Base-by-base conservation (phyloP, 805 yeast species). In the Metschnikowia shivogae region DNA sequence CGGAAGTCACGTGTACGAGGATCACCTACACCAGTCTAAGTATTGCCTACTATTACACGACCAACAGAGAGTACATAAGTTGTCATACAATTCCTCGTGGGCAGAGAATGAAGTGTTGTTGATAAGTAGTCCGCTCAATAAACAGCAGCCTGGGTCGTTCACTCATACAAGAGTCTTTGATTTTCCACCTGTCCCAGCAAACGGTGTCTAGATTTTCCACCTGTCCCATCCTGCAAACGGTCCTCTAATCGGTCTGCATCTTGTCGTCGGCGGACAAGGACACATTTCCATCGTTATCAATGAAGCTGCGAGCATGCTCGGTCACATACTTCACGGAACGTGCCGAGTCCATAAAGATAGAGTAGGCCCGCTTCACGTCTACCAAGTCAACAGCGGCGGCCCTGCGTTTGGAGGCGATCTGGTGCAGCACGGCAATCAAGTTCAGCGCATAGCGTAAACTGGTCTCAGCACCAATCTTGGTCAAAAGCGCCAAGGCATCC, bases 401-500 rank as follows among this genome's bases (percentile, higher is more conserved):
- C 68, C 95, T 84, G 63, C 96, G 82, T 68, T 88, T 89, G 48
- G 78, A 69, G 4, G 97, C 86, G 50, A 92, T 78, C 63, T 89
- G 90, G 61, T 87, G 87, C 8, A 97, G 79, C 8, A 95, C 97
- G 11, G 96, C 77, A 47, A 93, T 84, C 65, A 93, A 77, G 67
- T 93, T 95, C 39, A 96, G 74, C 20, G 96, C 93, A 64, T 93
- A 93, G 60, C 99, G 82, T 58, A 93, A 77, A 63, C 95, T 84
- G 5, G 98, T 87, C 62, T 86, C 96, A 52, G 79, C 75, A 12
- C 96, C 97, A 51, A 90, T 88, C 62, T 89, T 86, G 20, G 98
- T 88, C 56, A 93, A 77, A 55, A 89, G 75, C 38, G 86, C 92
- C 52, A 92, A 73, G 0, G 97, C 96, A 59, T 89, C 97, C 6